A percentile compares a stretch with the other conserved stretches of the same genome.
These are phyloP conservation scores for Podila epicladia DNA, from an alignment of 192 early-diverging fungal genomes.

Conservation along the genomic window DNA sequence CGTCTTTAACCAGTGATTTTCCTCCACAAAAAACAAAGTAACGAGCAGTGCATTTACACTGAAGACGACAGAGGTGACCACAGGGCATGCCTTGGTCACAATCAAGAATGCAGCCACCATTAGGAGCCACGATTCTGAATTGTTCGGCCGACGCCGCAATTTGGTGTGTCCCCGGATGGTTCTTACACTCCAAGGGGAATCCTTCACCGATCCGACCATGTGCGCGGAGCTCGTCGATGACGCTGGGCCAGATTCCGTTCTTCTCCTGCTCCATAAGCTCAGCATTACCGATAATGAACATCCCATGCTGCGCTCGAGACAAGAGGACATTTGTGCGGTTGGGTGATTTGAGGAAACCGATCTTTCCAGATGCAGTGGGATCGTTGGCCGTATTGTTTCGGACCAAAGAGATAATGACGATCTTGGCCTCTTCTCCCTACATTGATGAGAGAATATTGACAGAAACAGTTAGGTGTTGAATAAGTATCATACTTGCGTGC, in stretches of 20 bases:
- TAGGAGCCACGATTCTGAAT: constrained; percentile 51
- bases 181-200: constrained; percentile 59
- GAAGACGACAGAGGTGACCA: constrained; percentile 54
- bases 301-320: constrained; percentile 67
- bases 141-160: constrained; percentile 24
- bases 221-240: constrained; percentile 43
- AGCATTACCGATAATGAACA: constrained; percentile 65
- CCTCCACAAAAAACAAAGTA: no score
- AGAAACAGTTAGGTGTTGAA: no score
- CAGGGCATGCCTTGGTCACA: constrained; percentile 57
- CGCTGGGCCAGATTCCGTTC: constrained; percentile 51
- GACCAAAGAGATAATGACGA: constrained; percentile 55
- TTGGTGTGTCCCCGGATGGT: constrained; percentile 54
- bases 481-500: no score
- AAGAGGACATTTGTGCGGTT: constrained; percentile 68
- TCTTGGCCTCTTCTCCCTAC: constrained; percentile 53
- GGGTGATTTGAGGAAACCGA: constrained; percentile 63
- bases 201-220: constrained; percentile 46
- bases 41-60: constrained; percentile 35
- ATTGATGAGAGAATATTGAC: background rate
- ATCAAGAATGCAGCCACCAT: constrained; percentile 59
- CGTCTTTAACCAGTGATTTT: no score
- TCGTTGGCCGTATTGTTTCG: constrained; percentile 27
- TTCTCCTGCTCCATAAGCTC: constrained; percentile 32
- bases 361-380: constrained; percentile 9